Base-by-base conservation (phyloP, 495 filamentous ascomycete species). In the Darksidea phi region DNA sequence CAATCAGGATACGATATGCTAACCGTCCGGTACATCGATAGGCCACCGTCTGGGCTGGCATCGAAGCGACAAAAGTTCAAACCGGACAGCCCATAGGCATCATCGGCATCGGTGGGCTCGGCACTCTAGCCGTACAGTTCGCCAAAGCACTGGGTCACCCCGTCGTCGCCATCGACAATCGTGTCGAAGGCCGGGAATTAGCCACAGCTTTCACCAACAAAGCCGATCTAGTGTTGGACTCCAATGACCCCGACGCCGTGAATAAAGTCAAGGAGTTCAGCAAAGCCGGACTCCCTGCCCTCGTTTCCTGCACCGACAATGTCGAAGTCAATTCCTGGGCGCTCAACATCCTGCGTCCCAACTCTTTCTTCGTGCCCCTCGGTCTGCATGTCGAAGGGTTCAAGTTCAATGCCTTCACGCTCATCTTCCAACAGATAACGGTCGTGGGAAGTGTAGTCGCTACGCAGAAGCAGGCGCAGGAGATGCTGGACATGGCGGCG, bases 111-210 rank as follows among this genome's bases (percentile, higher is more conserved):
- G 60, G 53, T 23, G 91, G 91, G 10, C 79, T 96, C 24, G 91
- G 91, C 23, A 85, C 82, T 66, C 78, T 95, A 59, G 91, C 89
- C 18, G 75, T 88, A 62, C 89, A 94, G 73, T 95, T 93, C 68
- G 90, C 88, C 11, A 87, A 86, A 71, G 90, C 89, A 23, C 94
- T 95, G 88, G 91, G 91, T 45, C 77, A 94, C 38, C 78, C 82
- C 49, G 75, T 83, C 38, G 83, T 95, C 58, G 88, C 86, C 48
- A 89, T 95, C 61, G 90, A 95, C 68, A 82, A 55, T 26, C 59
- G 59, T 21, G 26, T 26, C 32, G 50, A 61, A 24, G 59, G 59
- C 25, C 11, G 49, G 11, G 49, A 42, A 11, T 51, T 61, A 1
- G 59, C 59, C 6, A 55, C 51, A 4, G 51, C 43, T 18, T 47